A percentile compares a stretch with the other conserved stretches of the same genome.
Conservation (phyloP, 2,329 filamentous ascomycete genomes). For the Aspergillus sp. region DNA sequence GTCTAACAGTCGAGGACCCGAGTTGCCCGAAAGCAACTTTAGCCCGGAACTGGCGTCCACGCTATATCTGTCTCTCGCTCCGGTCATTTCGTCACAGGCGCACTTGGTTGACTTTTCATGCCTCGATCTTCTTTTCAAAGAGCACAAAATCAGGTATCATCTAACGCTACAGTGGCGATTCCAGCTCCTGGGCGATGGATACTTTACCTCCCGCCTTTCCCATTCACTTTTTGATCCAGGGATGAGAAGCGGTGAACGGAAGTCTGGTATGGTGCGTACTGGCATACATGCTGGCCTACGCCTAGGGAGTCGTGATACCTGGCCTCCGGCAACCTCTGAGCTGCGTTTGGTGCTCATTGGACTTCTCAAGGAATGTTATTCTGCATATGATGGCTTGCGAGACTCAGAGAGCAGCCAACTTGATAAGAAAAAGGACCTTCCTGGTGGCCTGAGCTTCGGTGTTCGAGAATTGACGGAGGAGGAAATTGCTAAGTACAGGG, state of each 20-base stretch:
- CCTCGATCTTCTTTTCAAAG: conserved; percentile 64
- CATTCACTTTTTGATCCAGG: conserved; percentile 79
- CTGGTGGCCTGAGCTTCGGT: conserved; percentile 68
- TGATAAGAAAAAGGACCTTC: conserved; percentile 38
- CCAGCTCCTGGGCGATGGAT: conserved; percentile 73
- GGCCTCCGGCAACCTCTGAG: conserved; percentile 92
- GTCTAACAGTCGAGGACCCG: conserved; percentile 8
- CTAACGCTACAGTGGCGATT: conserved; percentile 68
- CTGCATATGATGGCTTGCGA: conserved; percentile 18
- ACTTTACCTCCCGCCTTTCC: conserved; percentile 70
- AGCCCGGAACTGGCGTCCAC: conserved; percentile 43
- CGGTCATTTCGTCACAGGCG: conserved; percentile 64
- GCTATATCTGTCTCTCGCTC: conserved; percentile 61
- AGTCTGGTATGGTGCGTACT: conserved; percentile 57
- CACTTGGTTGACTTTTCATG: conserved; percentile 68
- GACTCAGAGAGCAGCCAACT: conserved; percentile 12
- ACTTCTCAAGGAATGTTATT: conserved; percentile 67
- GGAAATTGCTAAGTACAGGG: conserved; percentile 74
- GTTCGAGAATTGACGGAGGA: conserved; percentile 69
- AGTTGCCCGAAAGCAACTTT: conserved; percentile 14
- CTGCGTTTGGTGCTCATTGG: conserved; percentile 82
- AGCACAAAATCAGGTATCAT: conserved; percentile 63
- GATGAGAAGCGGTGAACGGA: conserved; percentile 66
- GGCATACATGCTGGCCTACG: conserved; percentile 72
- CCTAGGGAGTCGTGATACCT: conserved; percentile 68